Evolutionary conservation across 139 green algal genomes (phyloP), one percentile per base, ranked within the genome.

Genomic region (Chlamydomonas incerta): DNA sequence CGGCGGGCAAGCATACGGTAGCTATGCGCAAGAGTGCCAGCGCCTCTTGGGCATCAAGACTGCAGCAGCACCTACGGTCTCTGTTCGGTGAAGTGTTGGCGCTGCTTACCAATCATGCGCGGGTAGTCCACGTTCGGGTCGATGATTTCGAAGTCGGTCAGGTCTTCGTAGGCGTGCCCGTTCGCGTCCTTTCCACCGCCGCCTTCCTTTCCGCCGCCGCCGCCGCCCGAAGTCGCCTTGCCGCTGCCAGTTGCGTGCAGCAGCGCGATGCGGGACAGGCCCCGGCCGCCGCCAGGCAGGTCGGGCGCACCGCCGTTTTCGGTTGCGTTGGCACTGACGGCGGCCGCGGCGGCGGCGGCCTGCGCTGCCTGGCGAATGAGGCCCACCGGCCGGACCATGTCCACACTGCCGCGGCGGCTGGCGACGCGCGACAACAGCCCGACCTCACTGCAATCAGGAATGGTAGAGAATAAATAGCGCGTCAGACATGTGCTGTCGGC

Each of bases 361-460:
- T 46, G 24, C 33, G 26, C 23, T 0, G 74, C 58, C 34, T 72
- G 37, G 20, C 79, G 79, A 0, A 57, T 11, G 1, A 74, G 47
- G 63, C 79, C 79, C 47, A 14, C 68, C 65, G 79, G 79, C 47
- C 79, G 79, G 34, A 73, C 29, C 46, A 60, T 29, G 47, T 76
- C 66, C 8, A 21, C 15, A 2, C 24, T 58, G 79, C 65, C 65
- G 9, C 65, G 60, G 31, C 79, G 46, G 41, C 79, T 75, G 29
- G 35, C 37, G 8, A 33, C 29, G 37, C 76, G 76, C 37, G 66
- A 52, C 6, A 73, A 62, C 37, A 58, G 37, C 34, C 41, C 41
- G 6, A 50, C 41, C 41, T 50, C 41, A 50, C 41, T 50, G 41
- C 41, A 50, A 8, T n/a, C n/a, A n/a, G n/a, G n/a, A n/a, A n/a